Conservation (phyloP, 805 yeast species). For the Starmera pachycereana region DNA sequence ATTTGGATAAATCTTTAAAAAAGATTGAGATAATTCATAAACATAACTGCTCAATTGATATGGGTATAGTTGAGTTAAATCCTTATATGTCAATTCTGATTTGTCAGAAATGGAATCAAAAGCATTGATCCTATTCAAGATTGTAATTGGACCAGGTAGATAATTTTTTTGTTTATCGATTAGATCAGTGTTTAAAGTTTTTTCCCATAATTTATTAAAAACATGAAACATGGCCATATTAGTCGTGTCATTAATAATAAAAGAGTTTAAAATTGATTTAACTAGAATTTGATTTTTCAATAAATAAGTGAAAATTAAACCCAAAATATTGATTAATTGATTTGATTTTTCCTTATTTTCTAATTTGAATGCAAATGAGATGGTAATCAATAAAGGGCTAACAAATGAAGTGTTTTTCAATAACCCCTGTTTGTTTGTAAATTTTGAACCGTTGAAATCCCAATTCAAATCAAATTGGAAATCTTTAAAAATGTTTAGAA, state of each 20-base stretch:
- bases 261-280: conserved; percentile 7
- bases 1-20: conserved; percentile 2
- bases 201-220: conserved; percentile 17
- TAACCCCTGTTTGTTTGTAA: background rate
- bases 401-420: conserved; percentile 11
- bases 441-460: background rate
- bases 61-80: conserved; percentile 11
- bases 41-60: conserved; percentile 6
- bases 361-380: conserved; percentile 14
- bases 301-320: conserved; percentile 9
- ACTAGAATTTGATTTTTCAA: conserved; percentile 5
- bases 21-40: conserved; percentile 5
- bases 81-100: conserved; percentile 1
- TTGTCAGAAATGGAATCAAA: background rate
- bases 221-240: conserved; percentile 15
- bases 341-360: conserved; percentile 4
- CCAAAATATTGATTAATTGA: conserved; percentile 9
- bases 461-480: background rate
- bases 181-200: conserved; percentile 7
- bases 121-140: conserved; percentile 9
- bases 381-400: conserved; percentile 14
- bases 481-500: conserved; percentile 3
- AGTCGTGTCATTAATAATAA: conserved; percentile 6
- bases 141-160: conserved; percentile 14
- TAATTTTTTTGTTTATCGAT: background rate